These are phyloP conservation scores for Tribonema minus DNA, from an alignment of 108 stramenopile genomes.

Conservation along the genomic window DNA sequence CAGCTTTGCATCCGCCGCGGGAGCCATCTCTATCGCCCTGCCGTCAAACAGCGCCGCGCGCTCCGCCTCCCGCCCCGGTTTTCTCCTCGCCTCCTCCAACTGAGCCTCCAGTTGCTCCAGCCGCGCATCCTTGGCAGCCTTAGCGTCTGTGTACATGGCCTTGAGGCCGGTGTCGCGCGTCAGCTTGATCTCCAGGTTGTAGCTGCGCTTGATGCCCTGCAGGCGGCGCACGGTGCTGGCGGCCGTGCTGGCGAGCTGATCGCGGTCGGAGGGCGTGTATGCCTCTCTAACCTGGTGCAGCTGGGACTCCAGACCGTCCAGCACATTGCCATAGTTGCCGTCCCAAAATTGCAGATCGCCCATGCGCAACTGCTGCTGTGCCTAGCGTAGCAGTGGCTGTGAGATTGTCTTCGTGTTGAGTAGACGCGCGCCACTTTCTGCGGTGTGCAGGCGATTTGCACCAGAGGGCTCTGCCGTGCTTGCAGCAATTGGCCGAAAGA, in stretches of 20 bases:
- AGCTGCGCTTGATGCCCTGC: conserved; percentile 33
- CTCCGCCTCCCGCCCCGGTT: background rate
- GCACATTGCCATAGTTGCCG: conserved; percentile 21
- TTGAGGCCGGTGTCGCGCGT: background rate
- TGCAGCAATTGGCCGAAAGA: too few species aligned
- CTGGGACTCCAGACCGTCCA: conserved; percentile 13
- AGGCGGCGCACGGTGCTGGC: background rate
- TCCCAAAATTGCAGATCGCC: conserved; percentile 37
- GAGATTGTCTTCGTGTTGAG: too few species aligned
- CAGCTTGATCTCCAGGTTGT: conserved; percentile 39
- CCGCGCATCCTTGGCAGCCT: background rate
- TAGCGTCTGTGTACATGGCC: background rate
- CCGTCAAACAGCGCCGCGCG: background rate
- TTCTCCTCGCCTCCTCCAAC: background rate
- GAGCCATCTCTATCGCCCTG: background rate
- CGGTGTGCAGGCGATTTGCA: too few species aligned
- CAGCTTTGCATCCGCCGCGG: conserved; percentile 11
- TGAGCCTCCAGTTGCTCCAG: background rate
- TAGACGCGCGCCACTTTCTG: too few species aligned
- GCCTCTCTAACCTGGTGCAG: background rate
- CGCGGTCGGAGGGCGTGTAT: background rate
- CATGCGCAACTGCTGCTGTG: background rate
- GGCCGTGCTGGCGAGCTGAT: background rate
- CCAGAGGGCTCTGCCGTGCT: too few species aligned
- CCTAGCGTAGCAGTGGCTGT: too few species aligned